Conservation (phyloP, 768 basidiomycete species). For the Tephrocybe rancida region DNA sequence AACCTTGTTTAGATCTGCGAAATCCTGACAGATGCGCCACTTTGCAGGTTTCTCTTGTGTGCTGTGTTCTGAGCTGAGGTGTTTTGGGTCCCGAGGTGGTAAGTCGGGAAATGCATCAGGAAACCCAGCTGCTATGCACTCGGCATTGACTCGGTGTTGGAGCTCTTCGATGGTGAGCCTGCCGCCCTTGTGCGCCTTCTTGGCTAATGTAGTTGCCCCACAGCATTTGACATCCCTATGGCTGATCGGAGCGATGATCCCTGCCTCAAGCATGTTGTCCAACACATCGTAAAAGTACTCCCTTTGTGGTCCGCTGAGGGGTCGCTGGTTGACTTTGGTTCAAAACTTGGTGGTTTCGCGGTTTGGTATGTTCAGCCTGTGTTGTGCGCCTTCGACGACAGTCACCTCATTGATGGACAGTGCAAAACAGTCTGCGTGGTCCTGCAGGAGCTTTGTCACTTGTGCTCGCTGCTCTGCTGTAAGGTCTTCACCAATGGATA, state of each 20-base stretch:
- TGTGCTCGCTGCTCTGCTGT: slow-evolving; percentile 19
- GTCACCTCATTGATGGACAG: slow-evolving; percentile 38
- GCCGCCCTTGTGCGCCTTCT: slow-evolving; percentile 33
- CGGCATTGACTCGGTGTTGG: slow-evolving; percentile 30
- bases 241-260: slow-evolving; percentile 31
- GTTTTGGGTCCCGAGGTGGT: slow-evolving; percentile 20
- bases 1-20: slow-evolving; percentile 4
- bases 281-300: slow-evolving; percentile 30
- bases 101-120: slow-evolving; percentile 18
- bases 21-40: slow-evolving; percentile 10
- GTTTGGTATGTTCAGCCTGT: slow-evolving; percentile 34
- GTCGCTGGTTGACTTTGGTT: slow-evolving; percentile 31
- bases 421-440: slow-evolving; percentile 42
- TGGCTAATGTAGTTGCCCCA: slow-evolving; percentile 33
- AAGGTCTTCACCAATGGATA: slow-evolving; percentile 32
- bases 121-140: slow-evolving; percentile 29
- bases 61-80: not conserved
- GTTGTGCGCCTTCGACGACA: slow-evolving; percentile 29
- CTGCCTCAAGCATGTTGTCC: slow-evolving; percentile 34
- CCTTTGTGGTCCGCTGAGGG: slow-evolving; percentile 31
- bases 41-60: slow-evolving; percentile 32
- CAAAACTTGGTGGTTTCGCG: slow-evolving; percentile 25
- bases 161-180: slow-evolving; percentile 37
- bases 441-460: slow-evolving; percentile 22
- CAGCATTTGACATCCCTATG: slow-evolving; percentile 36